Percentiles rank a stretch among this genome's conserved stretches.
These are phyloP conservation scores for Stentor roeselii DNA, from an alignment of 73 alveolate genomes.

Conservation along the genomic window DNA sequence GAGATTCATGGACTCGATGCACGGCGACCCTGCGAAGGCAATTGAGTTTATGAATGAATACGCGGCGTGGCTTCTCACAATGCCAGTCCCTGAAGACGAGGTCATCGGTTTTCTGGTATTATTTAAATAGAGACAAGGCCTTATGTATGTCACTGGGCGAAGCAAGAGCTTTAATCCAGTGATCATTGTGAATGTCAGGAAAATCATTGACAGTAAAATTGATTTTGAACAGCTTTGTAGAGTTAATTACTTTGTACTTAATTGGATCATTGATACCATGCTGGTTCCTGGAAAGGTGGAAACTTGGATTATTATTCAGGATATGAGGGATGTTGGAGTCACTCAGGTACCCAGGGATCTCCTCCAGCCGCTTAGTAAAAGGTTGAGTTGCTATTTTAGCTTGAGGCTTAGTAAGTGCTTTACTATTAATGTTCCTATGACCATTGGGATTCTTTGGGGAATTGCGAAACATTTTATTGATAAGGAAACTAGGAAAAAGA, in stretches of 20 bases:
- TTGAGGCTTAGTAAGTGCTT: slow-evolving; percentile 44
- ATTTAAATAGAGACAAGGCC: slow-evolving; percentile 28
- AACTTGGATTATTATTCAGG: slow-evolving; percentile 56
- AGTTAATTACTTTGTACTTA: slow-evolving; percentile 18
- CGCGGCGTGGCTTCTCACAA: not conserved
- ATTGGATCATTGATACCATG: slow-evolving; percentile 31
- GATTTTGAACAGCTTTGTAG: not conserved
- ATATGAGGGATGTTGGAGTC: slow-evolving; percentile 43
- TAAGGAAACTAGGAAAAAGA: slow-evolving; percentile 41
- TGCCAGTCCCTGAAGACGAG: slow-evolving; percentile 19
- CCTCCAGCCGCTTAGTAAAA: slow-evolving; percentile 25
- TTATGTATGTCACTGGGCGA: slow-evolving; percentile 41
- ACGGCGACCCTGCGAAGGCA: not conserved
- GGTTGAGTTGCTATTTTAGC: slow-evolving; percentile 37
- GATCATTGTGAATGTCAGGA: slow-evolving; percentile 40
- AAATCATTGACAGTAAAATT: slow-evolving; percentile 27
- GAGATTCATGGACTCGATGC: not conserved
- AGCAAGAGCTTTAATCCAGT: slow-evolving; percentile 40
- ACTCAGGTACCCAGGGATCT: slow-evolving; percentile 42
- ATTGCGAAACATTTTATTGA: slow-evolving; percentile 37
- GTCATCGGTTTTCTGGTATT: slow-evolving; percentile 16
- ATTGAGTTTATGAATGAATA: not conserved
- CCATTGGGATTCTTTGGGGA: slow-evolving; percentile 39
- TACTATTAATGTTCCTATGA: slow-evolving; percentile 39
- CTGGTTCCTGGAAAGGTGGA: slow-evolving; percentile 56